Base-by-base conservation (phyloP, 352 stramenopile genomes). In the Pythium insidiosum region DNA sequence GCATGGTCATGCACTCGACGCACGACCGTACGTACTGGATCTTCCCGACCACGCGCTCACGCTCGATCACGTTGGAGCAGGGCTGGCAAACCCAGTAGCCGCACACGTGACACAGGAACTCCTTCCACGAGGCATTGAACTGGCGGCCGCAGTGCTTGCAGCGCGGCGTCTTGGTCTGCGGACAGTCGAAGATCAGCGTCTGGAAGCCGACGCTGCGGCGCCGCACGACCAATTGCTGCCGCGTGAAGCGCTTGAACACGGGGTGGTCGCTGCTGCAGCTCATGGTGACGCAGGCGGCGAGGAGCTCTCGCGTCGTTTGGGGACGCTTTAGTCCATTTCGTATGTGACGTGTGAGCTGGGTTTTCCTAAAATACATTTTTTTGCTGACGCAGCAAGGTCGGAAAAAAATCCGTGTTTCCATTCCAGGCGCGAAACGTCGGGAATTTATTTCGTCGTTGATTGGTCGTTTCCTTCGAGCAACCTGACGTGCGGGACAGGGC, bases 41-140 rank as follows among this genome's bases (percentile, higher is more conserved):
- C n/a, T 46, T 45, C 31, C 73, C 51, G 35, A 68, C 47, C 26
- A 73, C 56, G 0, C 65, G 70, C 33, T 80, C 70, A 12, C 67
- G 58, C 43, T 83, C 70, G 21, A 78, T 63, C 11, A 83, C 70
- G 9, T 44, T 62, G 23, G 70, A 83, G 44, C 70, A 83, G 20
- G 66, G 45, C 20, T 68, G 52, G 24, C 70, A 83, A 1, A 75
- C 55, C 63, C 58, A 79, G 21, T 68, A 44, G 0, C 70, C 70
- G 45, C 70, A 83, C 11, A 77, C 40, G 23, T 83, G 70, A 24
- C 70, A 83, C 15, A 75, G 45, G 19, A 66, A 66, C 18, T 51
- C 58, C 28, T 70, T 73, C 70, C 67, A 83, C 10, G 63, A 33
- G 10, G 50, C 29, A 50, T 68, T 73, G 52, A 83, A 83, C 20